These are phyloP conservation scores for Yamadazyma insecticola DNA, from an alignment of 805 yeast species.

Conservation along the genomic window DNA sequence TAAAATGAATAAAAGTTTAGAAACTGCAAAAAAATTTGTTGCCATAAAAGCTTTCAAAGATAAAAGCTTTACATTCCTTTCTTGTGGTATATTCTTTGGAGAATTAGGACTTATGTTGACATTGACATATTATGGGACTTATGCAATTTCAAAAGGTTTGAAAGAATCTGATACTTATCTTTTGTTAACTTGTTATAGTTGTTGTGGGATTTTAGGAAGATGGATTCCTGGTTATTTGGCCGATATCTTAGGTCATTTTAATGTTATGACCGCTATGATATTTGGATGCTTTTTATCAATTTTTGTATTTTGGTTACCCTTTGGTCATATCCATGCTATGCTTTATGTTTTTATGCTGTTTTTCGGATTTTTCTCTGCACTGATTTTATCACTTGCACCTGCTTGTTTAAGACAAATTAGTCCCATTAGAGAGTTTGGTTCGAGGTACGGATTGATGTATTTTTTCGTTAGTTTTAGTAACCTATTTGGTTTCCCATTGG, in stretches of 20 bases:
- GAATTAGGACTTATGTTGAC: constrained; percentile 51
- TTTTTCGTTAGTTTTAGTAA: constrained; percentile 46
- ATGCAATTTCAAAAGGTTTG: constrained; percentile 48
- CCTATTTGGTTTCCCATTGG: constrained; percentile 32
- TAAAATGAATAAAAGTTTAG: too few species aligned
- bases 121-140: constrained; percentile 52
- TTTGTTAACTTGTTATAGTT: constrained; percentile 43
- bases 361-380: constrained; percentile 58
- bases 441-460: constrained; percentile 64
- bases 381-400: constrained; percentile 63
- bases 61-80: constrained; percentile 26
- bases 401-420: constrained; percentile 62
- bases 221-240: constrained; percentile 52
- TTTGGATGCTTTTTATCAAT: constrained; percentile 40
- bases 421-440: constrained; percentile 60
- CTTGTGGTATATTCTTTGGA: constrained; percentile 35
- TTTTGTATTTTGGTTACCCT: constrained; percentile 61
- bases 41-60: constrained; percentile 38
- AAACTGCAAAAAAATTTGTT: constrained; percentile 15
- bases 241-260: constrained; percentile 52
- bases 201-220: constrained; percentile 47
- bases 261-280: constrained; percentile 49
- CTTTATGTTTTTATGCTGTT: constrained; percentile 49
- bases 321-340: constrained; percentile 40
- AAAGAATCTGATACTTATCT: constrained; percentile 37